A percentile compares a stretch with the other conserved stretches of the same genome.
Conservation (phyloP, 2,329 filamentous ascomycete species). For the Pyricularia sp. region DNA sequence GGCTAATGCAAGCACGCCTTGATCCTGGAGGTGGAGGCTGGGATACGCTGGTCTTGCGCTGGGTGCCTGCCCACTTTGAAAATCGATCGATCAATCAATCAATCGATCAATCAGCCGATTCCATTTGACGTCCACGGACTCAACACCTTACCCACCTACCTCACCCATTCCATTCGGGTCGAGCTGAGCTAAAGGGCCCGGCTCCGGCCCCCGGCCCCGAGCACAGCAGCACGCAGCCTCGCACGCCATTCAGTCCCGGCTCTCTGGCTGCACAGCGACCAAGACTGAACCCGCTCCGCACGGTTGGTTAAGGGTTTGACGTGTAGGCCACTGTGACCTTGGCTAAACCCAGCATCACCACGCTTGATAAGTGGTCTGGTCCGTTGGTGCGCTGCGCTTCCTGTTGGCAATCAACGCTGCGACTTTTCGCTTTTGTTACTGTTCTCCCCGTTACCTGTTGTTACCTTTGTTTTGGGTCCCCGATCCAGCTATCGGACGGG, state of each 20-base stretch:
- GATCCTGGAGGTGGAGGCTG: neutral
- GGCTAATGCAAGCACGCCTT: neutral
- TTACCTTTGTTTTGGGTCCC: neutral
- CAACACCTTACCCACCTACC: neutral
- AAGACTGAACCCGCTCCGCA: neutral
- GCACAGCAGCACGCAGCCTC: neutral
- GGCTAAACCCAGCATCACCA: neutral
- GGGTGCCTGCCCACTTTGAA: neutral
- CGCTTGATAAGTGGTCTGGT: neutral
- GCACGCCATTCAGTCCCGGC: neutral
- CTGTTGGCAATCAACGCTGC: neutral
- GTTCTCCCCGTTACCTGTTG: neutral
- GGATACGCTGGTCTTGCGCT: neutral
- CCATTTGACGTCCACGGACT: neutral
- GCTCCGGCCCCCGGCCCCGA: neutral
- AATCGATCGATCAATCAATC: neutral
- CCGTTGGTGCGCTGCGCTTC: neutral
- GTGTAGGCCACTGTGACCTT: neutral
- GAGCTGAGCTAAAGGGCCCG: neutral
- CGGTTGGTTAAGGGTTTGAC: neutral
- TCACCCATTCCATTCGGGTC: neutral
- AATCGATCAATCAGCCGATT: neutral
- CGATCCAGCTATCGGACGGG: neutral
- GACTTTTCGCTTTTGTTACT: neutral
- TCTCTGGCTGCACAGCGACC: neutral